Percentiles rank a stretch among this genome's conserved stretches.
These are phyloP conservation scores for Pachyrhizus erosus DNA, from an alignment of 306 rosid genomes.

Conservation along the genomic window DNA sequence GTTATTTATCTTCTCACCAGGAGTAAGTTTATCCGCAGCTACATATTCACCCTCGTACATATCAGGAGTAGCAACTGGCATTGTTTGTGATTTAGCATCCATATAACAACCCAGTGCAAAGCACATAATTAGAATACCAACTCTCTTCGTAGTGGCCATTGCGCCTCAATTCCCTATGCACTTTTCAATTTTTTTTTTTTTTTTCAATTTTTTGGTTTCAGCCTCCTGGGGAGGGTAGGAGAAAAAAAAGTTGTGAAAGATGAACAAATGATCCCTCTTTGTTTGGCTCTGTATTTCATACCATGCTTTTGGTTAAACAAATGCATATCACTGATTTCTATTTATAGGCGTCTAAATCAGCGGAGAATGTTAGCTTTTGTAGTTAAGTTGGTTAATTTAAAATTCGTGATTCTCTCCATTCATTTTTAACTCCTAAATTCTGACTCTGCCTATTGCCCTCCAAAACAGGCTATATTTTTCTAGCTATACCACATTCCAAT, in stretches of 20 bases:
- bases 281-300: slow-evolving; percentile 19
- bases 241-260: slow-evolving; percentile 5
- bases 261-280: not conserved
- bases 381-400: slow-evolving; percentile 17
- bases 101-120: slow-evolving; percentile 36
- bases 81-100: slow-evolving; percentile 5
- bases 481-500: slow-evolving; percentile 36
- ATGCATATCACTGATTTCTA: slow-evolving; percentile 43
- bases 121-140: slow-evolving; percentile 38
- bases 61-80: slow-evolving; percentile 48
- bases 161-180: not conserved
- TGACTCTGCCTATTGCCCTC: slow-evolving; percentile 16
- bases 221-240: slow-evolving; percentile 42
- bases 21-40: slow-evolving; percentile 44
- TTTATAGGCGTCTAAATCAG: slow-evolving; percentile 30
- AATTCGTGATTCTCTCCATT: not conserved
- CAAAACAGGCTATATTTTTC: slow-evolving; percentile 32
- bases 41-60: slow-evolving; percentile 37
- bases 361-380: slow-evolving; percentile 20
- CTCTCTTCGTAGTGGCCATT: slow-evolving; percentile 52
- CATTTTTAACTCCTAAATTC: slow-evolving; percentile 38
- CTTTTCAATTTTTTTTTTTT: not conserved
- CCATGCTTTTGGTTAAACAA: slow-evolving; percentile 29
- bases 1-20: slow-evolving; percentile 56
- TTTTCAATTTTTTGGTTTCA: not conserved